Evolutionary conservation across 1,284 basidiomycete species (phyloP), one percentile per base, ranked within the genome.

Genomic region (Tylopilus sp.): DNA sequence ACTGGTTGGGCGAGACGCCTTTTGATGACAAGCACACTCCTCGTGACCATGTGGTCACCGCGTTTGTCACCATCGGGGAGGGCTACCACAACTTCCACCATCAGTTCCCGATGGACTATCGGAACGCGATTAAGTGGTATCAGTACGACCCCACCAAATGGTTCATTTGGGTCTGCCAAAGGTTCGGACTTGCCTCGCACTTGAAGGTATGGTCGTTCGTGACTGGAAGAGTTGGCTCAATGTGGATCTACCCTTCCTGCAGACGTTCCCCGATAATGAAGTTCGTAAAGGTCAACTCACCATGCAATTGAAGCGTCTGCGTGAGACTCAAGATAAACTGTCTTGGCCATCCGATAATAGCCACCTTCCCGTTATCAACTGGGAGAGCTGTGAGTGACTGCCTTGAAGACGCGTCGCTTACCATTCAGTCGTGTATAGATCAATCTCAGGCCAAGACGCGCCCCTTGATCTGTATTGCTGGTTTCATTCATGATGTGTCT

Each of bases 61-160:
- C 92, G 10, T 74, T 95, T 37, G 84, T 82, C 52, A 95, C 92
- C 26, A 84, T 94, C 63, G 92, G 92, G 52, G 92, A 96, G 71
- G 92, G 93, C 12, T 96, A 96, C 75, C 92, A 96, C 79, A 96
- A 97, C 73, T 97, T 97, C 81, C 92, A 94, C 72, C 91, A 90
- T 63, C 89, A 93, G 70, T 92, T 93, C 79, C 90, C 90, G 10
- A 90, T 90, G 87, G 93, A 97, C 71, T 96, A 90, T 75, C 81
- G 93, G 36, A 95, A 95, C 63, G 92, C 91, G 36, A 91, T 93
- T 76, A 89, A 77, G 70, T 94, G 89, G 89, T 92, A 89, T 66
- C 91, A 93, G 68, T 93, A 92, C 61, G 87, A 91, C 59, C 87
- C 86, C 7, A 89, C 86, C 15, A 94, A 97, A 71, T 94, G 92